Base-by-base conservation (phyloP, 1,284 basidiomycete genomes). In the Pseudozyma pruni region DNA sequence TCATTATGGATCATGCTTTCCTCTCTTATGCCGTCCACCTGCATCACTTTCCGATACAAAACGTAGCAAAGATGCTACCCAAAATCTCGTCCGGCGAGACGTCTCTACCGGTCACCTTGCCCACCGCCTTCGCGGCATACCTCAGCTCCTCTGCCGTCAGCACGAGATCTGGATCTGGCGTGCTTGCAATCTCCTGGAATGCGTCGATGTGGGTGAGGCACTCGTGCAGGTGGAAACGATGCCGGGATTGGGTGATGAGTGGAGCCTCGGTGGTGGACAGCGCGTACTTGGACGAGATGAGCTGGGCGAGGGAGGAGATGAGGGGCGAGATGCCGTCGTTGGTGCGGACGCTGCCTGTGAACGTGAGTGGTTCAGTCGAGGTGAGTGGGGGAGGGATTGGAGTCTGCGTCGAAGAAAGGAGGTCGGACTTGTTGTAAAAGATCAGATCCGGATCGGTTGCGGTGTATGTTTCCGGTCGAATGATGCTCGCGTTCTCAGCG, bases 101-200 rank as follows among this genome's bases (percentile, higher is more conserved):
- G 87, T 22, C 86, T 79, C 50, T 56, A 2, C 92, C 92, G 4
- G 90, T 89, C 16, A 94, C 87, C 58, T 88, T 88, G 1, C 91
- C 92, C n/a, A 94, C 86, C 7, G 90, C 88, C 55, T 87, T 86
- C 0, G 90, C 89, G 3, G 92, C 92, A 78, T 92, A 91, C 19
- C 92, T 87, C 33, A 94, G 84, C 77, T 93, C 91, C 80, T 94
- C 93, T 0, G 91, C 91, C 3, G 88, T 91, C 10, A 91, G 81
- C 2, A 93, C 91, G 5, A 93, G 83, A 57, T 92, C 89, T 11
- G 51, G 20, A 13, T 41, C 23, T n/a, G 29, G n/a, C 32, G 89
- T 80, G 5, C 89, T 83, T 76, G 49, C 59, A 0, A 55, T 27
- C 7, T 9, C 6, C n/a, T 43, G 41, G 9, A 70, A 70, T 1